phyloP scores from a whole-genome alignment of 2,329 filamentous ascomycete genomes.

The Trichoderma cornu-damae region DNA sequence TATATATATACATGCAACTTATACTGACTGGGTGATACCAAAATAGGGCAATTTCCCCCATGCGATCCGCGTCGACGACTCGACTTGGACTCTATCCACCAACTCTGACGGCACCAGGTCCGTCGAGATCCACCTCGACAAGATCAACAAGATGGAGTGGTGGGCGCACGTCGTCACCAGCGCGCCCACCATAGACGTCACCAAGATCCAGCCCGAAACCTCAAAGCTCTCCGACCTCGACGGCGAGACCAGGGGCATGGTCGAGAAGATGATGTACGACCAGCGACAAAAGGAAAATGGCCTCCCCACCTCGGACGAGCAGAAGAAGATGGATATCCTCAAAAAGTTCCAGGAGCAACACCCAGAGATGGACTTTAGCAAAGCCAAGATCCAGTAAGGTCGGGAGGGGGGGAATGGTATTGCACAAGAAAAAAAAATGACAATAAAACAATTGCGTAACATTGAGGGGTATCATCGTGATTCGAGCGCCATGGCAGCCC shows the following conservation, averaged over 20 bases:
- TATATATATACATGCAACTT: neutral
- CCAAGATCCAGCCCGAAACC: slow-evolving; percentile 90
- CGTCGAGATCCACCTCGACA: slow-evolving; percentile 84
- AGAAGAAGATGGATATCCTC: slow-evolving; percentile 89
- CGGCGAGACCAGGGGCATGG: slow-evolving; percentile 91
- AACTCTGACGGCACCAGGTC: slow-evolving; percentile 62
- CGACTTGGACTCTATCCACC: slow-evolving; percentile 84
- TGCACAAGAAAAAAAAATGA: neutral
- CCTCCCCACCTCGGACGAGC: slow-evolving; percentile 83
- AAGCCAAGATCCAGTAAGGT: slow-evolving; percentile 58
- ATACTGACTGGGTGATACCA: neutral
- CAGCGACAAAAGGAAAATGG: slow-evolving; percentile 95
- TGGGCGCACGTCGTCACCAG: slow-evolving; percentile 86
- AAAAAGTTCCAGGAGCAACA: slow-evolving; percentile 85
- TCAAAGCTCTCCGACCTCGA: slow-evolving; percentile 89
- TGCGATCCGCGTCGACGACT: slow-evolving; percentile 75
- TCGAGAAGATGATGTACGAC: slow-evolving; percentile 99
- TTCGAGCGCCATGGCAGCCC: slow-evolving; percentile 54
- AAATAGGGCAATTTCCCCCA: slow-evolving; percentile 82
- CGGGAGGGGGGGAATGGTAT: neutral
- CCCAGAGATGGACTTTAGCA: slow-evolving; percentile 67
- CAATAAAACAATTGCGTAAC: slow-evolving; percentile 12
- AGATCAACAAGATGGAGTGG: slow-evolving; percentile 96
- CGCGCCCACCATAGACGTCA: slow-evolving; percentile 89
- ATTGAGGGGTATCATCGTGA: slow-evolving; percentile 29